phyloP scores from a whole-genome alignment of 306 rosid genomes.

The Pyrus bretschneideri region DNA sequence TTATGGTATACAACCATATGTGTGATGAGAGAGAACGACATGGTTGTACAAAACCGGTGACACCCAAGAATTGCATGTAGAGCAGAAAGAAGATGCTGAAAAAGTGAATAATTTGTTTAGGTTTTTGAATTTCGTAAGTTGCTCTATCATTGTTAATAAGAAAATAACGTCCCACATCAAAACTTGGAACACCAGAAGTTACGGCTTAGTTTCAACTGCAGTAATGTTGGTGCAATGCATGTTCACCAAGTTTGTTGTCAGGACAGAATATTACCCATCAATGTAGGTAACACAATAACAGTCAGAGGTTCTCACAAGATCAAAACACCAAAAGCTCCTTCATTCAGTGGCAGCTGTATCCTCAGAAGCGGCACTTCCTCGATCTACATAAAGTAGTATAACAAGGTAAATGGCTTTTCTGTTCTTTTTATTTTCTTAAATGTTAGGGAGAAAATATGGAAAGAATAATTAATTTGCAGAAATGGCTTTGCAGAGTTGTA shows the following conservation, averaged over 20 bases:
- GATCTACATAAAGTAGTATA: conserved; percentile 33
- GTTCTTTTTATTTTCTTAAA: not conserved
- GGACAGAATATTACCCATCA: conserved; percentile 20
- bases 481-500: not conserved
- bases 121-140: not conserved
- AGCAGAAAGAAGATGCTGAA: not conserved
- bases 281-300: conserved; percentile 34
- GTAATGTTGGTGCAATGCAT: conserved; percentile 1
- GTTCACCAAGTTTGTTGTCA: conserved; percentile 32
- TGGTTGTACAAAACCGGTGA: no score
- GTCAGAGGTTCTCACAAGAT: conserved; percentile 23
- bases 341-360: conserved; percentile 54
- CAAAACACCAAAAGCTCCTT: conserved; percentile 29
- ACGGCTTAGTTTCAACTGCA: conserved; percentile 7
- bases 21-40: no score
- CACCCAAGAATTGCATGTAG: no score
- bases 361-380: conserved; percentile 58
- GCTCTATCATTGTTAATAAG: not conserved
- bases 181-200: conserved; percentile 14
- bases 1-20: not conserved
- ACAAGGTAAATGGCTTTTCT: not conserved
- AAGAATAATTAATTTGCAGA: not conserved
- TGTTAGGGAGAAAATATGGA: conserved; percentile 4
- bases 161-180: conserved; percentile 14
- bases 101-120: not conserved